Evolutionary conservation across 495 filamentous ascomycete species (phyloP).

Genomic region (Aspergillus biplanus): DNA sequence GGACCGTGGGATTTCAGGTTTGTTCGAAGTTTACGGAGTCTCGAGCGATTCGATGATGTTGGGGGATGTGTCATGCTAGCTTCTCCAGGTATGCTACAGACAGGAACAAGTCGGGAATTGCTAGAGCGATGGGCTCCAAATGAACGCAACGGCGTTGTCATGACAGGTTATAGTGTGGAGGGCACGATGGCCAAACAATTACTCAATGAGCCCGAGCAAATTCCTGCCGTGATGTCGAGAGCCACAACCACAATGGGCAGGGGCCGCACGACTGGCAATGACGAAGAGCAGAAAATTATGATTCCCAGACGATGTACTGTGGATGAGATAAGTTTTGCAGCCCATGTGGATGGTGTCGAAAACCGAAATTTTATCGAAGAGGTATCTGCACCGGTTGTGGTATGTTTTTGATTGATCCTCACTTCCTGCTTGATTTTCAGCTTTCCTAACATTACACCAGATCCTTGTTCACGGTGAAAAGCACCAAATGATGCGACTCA

Average conservation of each 20-base stretch:
- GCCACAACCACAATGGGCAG: conserved; percentile 60
- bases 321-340: conserved; percentile 91
- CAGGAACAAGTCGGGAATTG: conserved; percentile 87
- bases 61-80: conserved; percentile 97
- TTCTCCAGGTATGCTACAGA: conserved; percentile 96
- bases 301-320: conserved; percentile 90
- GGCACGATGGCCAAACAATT: conserved; percentile 97
- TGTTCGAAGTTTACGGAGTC: conserved; percentile 84
- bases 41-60: conserved; percentile 95
- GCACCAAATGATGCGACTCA: conserved; percentile 96
- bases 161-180: conserved; percentile 97
- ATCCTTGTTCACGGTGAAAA: conserved; percentile 97
- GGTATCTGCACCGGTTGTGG: conserved; percentile 85
- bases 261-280: conserved; percentile 52
- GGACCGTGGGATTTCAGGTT: conserved; percentile 97
- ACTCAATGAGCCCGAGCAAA: conserved; percentile 89
- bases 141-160: conserved; percentile 92
- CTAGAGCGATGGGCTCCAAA: conserved; percentile 95
- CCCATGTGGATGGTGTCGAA: conserved; percentile 95
- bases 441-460: conserved; percentile 41
- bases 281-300: conserved; percentile 79
- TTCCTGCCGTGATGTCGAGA: conserved; percentile 87
- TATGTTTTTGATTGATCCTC: conserved; percentile 49
- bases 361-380: conserved; percentile 96
- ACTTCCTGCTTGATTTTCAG: not conserved